phyloP scores from a whole-genome alignment of 169 alveolate species.

The Babesia sp. region DNA sequence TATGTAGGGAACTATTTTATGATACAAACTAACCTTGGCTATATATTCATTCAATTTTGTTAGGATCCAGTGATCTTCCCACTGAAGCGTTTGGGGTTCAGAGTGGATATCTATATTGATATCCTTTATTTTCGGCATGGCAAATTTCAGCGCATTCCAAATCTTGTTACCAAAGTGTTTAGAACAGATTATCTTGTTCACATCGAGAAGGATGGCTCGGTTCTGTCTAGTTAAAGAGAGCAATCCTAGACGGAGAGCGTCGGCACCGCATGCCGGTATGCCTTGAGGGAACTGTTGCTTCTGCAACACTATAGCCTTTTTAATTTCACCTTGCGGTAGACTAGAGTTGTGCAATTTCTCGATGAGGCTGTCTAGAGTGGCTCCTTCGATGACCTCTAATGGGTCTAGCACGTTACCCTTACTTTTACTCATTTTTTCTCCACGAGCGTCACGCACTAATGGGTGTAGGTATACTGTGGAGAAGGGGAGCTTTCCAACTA shows the following conservation, averaged over 20 bases:
- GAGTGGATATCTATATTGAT: conserved; percentile 49
- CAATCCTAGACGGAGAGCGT: conserved; percentile 96
- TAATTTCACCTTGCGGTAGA: conserved; percentile 89
- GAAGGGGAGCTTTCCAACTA: conserved; percentile 96
- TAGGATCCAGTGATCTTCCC: conserved; percentile 95
- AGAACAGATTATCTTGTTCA: conserved; percentile 94
- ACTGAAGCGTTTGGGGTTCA: conserved; percentile 65
- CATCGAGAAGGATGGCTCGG: conserved; percentile 94
- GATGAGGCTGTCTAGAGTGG: conserved; percentile 86
- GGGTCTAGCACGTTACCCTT: conserved; percentile 99
- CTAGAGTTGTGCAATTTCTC: conserved; percentile 89
- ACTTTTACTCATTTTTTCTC: conserved; percentile 97
- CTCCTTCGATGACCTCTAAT: conserved; percentile 94
- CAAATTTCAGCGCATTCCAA: conserved; percentile 96
- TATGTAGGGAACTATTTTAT: neutral
- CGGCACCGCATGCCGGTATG: conserved; percentile 99
- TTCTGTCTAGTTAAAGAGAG: conserved; percentile 93
- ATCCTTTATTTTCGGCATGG: conserved; percentile 64
- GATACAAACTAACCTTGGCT: conserved; percentile 50
- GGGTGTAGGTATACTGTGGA: conserved; percentile 96
- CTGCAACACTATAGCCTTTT: conserved; percentile 88
- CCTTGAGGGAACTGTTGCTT: conserved; percentile 97
- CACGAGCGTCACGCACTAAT: conserved; percentile 97
- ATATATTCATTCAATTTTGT: conserved; percentile 84
- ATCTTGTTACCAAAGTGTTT: conserved; percentile 97